phyloP scores from a whole-genome alignment of 148 eudicot species.

The Drosera capensis region DNA sequence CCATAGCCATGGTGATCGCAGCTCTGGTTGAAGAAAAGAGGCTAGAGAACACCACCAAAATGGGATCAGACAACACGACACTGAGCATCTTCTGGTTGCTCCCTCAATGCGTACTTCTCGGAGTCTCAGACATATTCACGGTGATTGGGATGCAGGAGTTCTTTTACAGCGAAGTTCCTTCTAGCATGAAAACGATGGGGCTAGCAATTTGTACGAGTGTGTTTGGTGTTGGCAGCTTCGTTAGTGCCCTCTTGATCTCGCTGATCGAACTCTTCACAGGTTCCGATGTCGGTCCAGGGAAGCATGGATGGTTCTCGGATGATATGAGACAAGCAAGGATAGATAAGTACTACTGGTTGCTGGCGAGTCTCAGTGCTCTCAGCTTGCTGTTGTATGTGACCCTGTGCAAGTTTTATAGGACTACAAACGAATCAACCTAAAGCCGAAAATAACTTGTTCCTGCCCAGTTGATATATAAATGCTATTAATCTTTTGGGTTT shows the following conservation, averaged over 20 bases:
- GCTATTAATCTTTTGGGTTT: too few species aligned
- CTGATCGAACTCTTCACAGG: too few species aligned
- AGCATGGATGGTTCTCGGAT: slow-evolving; percentile 34
- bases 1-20: slow-evolving; percentile 64
- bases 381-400: slow-evolving; percentile 40
- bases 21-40: slow-evolving; percentile 60
- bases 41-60: not conserved
- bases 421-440: too few species aligned
- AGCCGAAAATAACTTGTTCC: too few species aligned
- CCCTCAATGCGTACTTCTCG: slow-evolving; percentile 69
- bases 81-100: slow-evolving; percentile 66
- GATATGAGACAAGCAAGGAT: slow-evolving; percentile 7
- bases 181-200: slow-evolving; percentile 62
- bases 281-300: slow-evolving; percentile 8
- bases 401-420: slow-evolving; percentile 38
- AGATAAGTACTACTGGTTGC: slow-evolving; percentile 39
- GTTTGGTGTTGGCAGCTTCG: slow-evolving; percentile 78
- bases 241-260: slow-evolving; percentile 54
- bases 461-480: too few species aligned
- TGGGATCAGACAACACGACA: slow-evolving; percentile 1
- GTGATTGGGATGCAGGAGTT: slow-evolving; percentile 96
- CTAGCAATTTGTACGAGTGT: slow-evolving; percentile 73
- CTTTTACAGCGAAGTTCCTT: slow-evolving; percentile 75
- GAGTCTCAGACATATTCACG: slow-evolving; percentile 74
- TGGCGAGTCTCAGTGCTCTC: slow-evolving; percentile 32